A percentile compares a stretch with the other conserved stretches of the same genome.
These are phyloP conservation scores for Peronospora farinosa DNA, from an alignment of 352 stramenopile species.

Conservation along the genomic window DNA sequence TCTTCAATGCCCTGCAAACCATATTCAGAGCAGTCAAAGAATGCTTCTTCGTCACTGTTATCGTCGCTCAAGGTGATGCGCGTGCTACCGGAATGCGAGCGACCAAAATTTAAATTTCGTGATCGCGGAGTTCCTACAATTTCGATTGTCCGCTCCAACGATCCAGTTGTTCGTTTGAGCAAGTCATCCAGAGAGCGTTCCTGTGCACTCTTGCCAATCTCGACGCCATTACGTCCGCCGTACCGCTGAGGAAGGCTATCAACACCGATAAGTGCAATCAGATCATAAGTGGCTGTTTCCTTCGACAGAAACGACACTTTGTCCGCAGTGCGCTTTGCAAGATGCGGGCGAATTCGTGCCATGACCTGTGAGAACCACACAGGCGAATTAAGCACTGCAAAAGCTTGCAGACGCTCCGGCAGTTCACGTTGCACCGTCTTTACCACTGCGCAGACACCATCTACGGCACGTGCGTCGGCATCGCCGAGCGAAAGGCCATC, in stretches of 20 bases:
- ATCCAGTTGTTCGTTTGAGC: slow-evolving; percentile 59
- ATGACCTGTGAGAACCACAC: slow-evolving; percentile 84
- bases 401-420: slow-evolving; percentile 49
- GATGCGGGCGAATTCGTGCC: slow-evolving; percentile 40
- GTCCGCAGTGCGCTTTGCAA: slow-evolving; percentile 58
- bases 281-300: slow-evolving; percentile 34
- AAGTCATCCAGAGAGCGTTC: slow-evolving; percentile 60
- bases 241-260: slow-evolving; percentile 70
- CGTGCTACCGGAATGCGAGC: slow-evolving; percentile 30
- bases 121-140: slow-evolving; percentile 45
- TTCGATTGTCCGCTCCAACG: slow-evolving; percentile 68
- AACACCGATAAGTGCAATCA: slow-evolving; percentile 57
- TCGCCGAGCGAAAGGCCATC: slow-evolving; percentile 68
- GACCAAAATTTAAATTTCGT: slow-evolving; percentile 16
- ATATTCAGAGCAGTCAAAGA: slow-evolving; percentile 77
- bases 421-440: slow-evolving; percentile 54
- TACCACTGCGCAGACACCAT: slow-evolving; percentile 48
- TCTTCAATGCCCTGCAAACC: slow-evolving; percentile 62
- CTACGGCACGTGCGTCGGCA: slow-evolving; percentile 61
- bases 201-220: slow-evolving; percentile 73
- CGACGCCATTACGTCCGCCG: slow-evolving; percentile 63
- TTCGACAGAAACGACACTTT: slow-evolving; percentile 58
- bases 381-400: slow-evolving; percentile 62
- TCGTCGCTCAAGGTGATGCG: slow-evolving; percentile 35
- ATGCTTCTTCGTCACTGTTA: slow-evolving; percentile 71